These are phyloP conservation scores for Hyaloperonospora brassicae DNA, from an alignment of 352 stramenopile genomes.

Conservation along the genomic window DNA sequence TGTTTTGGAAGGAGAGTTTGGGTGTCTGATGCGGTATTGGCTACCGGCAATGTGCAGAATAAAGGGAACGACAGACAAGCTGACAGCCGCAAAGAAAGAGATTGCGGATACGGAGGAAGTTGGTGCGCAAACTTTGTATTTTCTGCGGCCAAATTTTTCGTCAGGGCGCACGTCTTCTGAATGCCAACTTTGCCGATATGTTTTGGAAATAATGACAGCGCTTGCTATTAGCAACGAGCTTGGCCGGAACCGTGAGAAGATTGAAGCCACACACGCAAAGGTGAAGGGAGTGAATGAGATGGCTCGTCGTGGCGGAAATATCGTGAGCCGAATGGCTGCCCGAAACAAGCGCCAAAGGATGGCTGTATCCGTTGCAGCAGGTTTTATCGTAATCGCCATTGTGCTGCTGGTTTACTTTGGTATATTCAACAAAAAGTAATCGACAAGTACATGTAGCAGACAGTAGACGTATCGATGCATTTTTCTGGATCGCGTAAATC, in stretches of 20 bases:
- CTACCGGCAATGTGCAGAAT: conserved; percentile 35
- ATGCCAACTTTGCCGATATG: background rate
- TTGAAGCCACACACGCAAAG: conserved; percentile 72
- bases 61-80: conserved; percentile 76
- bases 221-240: conserved; percentile 79
- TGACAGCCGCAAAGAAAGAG: conserved; percentile 69
- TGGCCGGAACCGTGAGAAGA: conserved; percentile 79
- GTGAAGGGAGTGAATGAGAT: conserved; percentile 84
- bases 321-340: conserved; percentile 78
- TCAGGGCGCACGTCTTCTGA: too few species aligned
- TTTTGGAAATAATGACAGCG: conserved; percentile 22
- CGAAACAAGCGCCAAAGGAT: conserved; percentile 74
- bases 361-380: conserved; percentile 60
- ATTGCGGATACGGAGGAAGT: conserved; percentile 83
- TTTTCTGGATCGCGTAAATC: too few species aligned
- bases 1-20: background rate
- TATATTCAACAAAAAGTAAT: conserved; percentile 80
- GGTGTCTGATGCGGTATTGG: background rate
- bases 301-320: conserved; percentile 70
- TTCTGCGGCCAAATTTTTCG: too few species aligned
- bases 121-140: conserved; percentile 28
- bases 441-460: too few species aligned
- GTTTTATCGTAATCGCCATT: conserved; percentile 78
- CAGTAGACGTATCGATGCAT: too few species aligned
- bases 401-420: conserved; percentile 84